Evolutionary conservation across 495 filamentous ascomycete species (phyloP).

Genomic region (Penicillium lagena): DNA sequence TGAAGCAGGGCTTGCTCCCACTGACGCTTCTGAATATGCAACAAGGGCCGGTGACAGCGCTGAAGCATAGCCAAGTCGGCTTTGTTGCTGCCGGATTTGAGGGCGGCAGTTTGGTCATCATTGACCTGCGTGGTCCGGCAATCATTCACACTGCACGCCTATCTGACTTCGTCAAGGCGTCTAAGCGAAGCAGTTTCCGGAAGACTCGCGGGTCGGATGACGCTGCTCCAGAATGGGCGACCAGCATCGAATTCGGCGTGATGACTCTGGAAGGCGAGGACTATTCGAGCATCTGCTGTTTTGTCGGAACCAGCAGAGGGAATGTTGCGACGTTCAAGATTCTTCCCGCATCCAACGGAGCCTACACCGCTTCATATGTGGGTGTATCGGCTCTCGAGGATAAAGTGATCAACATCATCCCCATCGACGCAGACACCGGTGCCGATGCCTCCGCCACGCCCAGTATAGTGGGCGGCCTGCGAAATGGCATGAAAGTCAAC

Average conservation of each 20-base stretch:
- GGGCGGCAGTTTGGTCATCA: constrained; percentile 66
- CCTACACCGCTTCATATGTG: constrained; percentile 66
- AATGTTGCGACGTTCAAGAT: constrained; percentile 85
- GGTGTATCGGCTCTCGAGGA: constrained; percentile 64
- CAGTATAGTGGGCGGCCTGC: constrained; percentile 59
- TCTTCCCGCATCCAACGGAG: constrained; percentile 60
- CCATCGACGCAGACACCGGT: constrained; percentile 73
- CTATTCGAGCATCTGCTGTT: constrained; percentile 89
- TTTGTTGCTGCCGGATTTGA: constrained; percentile 86
- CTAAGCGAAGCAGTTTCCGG: constrained; percentile 65
- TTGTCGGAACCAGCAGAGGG: constrained; percentile 82
- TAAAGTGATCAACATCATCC: constrained; percentile 65
- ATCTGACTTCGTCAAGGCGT: constrained; percentile 56
- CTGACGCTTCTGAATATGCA: constrained; percentile 74
- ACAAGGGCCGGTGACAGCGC: constrained; percentile 67
- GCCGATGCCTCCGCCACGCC: constrained; percentile 69
- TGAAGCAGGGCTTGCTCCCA: constrained; percentile 79
- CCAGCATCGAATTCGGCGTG: constrained; percentile 80
- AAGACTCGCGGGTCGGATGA: constrained; percentile 40
- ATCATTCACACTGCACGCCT: constrained; percentile 72
- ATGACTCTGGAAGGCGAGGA: constrained; percentile 89
- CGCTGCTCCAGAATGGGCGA: constrained; percentile 62
- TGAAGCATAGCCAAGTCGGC: constrained; percentile 83
- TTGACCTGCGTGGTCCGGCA: constrained; percentile 82
- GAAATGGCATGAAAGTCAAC: constrained; percentile 62